Evolutionary conservation across 768 basidiomycete species (phyloP).

Genomic region (Pleurotus djamor): DNA sequence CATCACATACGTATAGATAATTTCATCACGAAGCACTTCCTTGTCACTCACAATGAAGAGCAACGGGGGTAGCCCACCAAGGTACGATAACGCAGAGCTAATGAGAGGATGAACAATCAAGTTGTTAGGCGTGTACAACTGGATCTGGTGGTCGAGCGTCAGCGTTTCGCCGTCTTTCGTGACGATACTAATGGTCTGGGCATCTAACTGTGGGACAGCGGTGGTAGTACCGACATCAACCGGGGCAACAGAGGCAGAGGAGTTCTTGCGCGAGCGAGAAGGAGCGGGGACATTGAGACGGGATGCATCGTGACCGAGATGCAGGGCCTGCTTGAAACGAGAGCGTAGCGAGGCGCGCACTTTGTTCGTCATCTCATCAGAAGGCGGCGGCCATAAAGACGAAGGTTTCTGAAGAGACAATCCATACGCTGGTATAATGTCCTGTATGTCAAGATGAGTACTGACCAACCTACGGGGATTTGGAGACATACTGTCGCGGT

Average conservation of each 20-base stretch:
- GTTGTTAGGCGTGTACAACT: slow-evolving; percentile 83
- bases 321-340: slow-evolving; percentile 59
- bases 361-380: slow-evolving; percentile 53
- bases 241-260: slow-evolving; percentile 26
- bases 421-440: slow-evolving; percentile 77
- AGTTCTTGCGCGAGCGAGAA: slow-evolving; percentile 15
- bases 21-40: slow-evolving; percentile 91
- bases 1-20: slow-evolving; percentile 71
- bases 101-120: slow-evolving; percentile 79
- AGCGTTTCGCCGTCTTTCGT: slow-evolving; percentile 51
- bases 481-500: slow-evolving; percentile 66
- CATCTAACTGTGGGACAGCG: slow-evolving; percentile 33
- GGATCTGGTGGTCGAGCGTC: slow-evolving; percentile 68
- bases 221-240: slow-evolving; percentile 50
- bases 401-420: slow-evolving; percentile 78
- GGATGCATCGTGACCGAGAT: slow-evolving; percentile 23
- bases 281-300: slow-evolving; percentile 10
- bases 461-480: not conserved
- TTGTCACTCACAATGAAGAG: slow-evolving; percentile 84
- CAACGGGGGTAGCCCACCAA: slow-evolving; percentile 87
- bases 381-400: slow-evolving; percentile 75
- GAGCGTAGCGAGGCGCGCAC: slow-evolving; percentile 60
- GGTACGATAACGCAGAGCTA: slow-evolving; percentile 75
- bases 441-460: slow-evolving; percentile 37
- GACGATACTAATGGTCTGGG: slow-evolving; percentile 43